A percentile compares a stretch with the other conserved stretches of the same genome.
Conservation (phyloP, 1,284 basidiomycete genomes). For the Gymnopus androsaceus region DNA sequence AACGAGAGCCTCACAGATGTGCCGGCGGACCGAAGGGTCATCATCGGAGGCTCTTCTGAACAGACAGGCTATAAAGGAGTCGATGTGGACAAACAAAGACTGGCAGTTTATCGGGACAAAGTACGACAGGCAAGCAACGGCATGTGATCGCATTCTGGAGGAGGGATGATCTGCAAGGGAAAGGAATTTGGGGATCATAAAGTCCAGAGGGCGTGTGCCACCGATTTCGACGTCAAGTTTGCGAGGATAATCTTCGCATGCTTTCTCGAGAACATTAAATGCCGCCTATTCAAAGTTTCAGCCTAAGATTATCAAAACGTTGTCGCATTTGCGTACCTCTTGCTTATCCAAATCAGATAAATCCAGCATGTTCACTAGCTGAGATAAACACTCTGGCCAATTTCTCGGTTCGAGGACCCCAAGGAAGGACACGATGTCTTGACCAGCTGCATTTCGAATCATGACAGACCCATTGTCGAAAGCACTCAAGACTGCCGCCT, state of each 20-base stretch:
- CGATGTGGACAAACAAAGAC: constrained; percentile 88
- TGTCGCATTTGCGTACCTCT: constrained; percentile 65
- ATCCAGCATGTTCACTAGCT: constrained; percentile 79
- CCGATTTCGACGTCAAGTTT: constrained; percentile 93
- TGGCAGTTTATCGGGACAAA: constrained; percentile 86
- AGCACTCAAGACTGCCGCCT: constrained; percentile 78
- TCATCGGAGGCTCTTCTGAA: constrained; percentile 96
- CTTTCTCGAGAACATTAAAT: constrained; percentile 93
- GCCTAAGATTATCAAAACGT: constrained; percentile 1
- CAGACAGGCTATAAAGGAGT: constrained; percentile 88
- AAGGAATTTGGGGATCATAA: constrained; percentile 95
- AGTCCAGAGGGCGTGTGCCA: constrained; percentile 86
- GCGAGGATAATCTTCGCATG: constrained; percentile 95
- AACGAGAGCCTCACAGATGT: constrained; percentile 96
- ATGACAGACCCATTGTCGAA: constrained; percentile 80
- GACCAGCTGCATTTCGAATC: constrained; percentile 89
- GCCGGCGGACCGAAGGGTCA: constrained; percentile 88
- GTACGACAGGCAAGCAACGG: constrained; percentile 92
- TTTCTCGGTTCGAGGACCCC: constrained; percentile 83
- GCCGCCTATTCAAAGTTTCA: constrained; percentile 64
- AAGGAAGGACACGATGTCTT: constrained; percentile 87
- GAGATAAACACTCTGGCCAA: constrained; percentile 90
- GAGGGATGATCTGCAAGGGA: constrained; percentile 81
- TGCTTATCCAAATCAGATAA: constrained; percentile 72
- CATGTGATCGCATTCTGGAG: constrained; percentile 89